phyloP scores from a whole-genome alignment of 2,329 filamentous ascomycete genomes.

The Aureobasidium zeae region DNA sequence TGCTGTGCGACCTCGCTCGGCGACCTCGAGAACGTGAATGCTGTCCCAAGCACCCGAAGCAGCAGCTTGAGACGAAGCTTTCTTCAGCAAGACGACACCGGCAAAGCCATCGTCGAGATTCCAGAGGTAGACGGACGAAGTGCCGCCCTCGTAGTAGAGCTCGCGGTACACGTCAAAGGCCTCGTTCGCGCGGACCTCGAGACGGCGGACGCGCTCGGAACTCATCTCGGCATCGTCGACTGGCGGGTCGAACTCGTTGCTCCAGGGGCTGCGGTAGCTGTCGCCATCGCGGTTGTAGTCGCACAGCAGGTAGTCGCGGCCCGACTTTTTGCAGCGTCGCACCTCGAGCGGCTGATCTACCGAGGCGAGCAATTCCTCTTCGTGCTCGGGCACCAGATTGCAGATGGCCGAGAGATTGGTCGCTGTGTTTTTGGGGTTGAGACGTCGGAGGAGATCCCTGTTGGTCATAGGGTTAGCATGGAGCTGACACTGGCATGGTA shows the following conservation, averaged over 20 bases:
- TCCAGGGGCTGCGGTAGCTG: slow-evolving; percentile 97
- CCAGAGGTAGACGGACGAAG: slow-evolving; percentile 96
- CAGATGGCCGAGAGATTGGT: slow-evolving; percentile 84
- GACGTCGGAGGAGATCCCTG: slow-evolving; percentile 94
- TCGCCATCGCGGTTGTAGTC: slow-evolving; percentile 99
- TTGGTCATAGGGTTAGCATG: too few relatives aligned
- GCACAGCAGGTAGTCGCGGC: slow-evolving; percentile 93
- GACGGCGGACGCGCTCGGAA: slow-evolving; percentile 80
- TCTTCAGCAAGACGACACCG: slow-evolving; percentile 91
- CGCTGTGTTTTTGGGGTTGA: slow-evolving; percentile 88
- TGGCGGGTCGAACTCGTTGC: slow-evolving; percentile 93
- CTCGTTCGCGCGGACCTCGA: slow-evolving; percentile 90
- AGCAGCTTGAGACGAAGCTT: slow-evolving; percentile 35
- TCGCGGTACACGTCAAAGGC: slow-evolving; percentile 96
- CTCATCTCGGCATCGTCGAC: slow-evolving; percentile 70
- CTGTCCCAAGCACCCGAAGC: slow-evolving; percentile 88
- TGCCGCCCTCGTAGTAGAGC: slow-evolving; percentile 92
- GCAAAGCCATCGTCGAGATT: slow-evolving; percentile 97
- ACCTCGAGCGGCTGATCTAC: slow-evolving; percentile 91
- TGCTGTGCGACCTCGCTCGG: slow-evolving; percentile 65
- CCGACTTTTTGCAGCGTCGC: slow-evolving; percentile 75
- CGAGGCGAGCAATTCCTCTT: slow-evolving; percentile 94
- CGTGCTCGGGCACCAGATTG: slow-evolving; percentile 77
- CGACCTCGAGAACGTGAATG: slow-evolving; percentile 96
- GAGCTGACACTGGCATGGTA: too few relatives aligned